Evolutionary conservation across 2,329 filamentous ascomycete species (phyloP), one percentile per base, ranked within the genome.

Genomic region (Tolypocladium endophyticum): DNA sequence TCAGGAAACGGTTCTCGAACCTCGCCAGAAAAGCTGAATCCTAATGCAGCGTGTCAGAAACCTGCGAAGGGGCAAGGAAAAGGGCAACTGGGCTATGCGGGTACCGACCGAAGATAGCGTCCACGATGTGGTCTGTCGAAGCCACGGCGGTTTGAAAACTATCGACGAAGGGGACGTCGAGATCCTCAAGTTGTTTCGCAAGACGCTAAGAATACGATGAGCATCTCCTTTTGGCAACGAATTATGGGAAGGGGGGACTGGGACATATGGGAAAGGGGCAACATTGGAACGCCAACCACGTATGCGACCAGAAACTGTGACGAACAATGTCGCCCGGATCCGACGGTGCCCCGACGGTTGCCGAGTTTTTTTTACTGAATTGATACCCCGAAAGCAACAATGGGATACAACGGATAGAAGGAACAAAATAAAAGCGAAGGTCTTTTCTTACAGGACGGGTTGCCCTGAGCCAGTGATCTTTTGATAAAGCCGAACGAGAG

Each of bases 21-120:
- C 64, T 94, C 87, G 8, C 92, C 93, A 1, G 87, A 87, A 76
- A 99, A 99, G 62, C 89, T 94, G 77, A 99, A 99, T 9, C 90
- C 88, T 88, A 41, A 23, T 2, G 28, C 16, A 14, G 16, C 12
- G 7, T n/a, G 56, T 63, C 35, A 62, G 58, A 9, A 25, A 18
- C 53, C n/a, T 33, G 55, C 58, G 39, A 18, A 55, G 9, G n/a
- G 47, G 6, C 43, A 45, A 45, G 43, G 16, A 25, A 45, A 45
- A 23, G 53, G 60, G 25, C 45, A 38, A 16, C 30, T 16, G 43
- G 16, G n/a, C 25, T 33, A 45, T 11, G 28, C 38, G 35, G 20
- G 74, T 23, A 11, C 76, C 54, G 72, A 88, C 90, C 92, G 70
- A 99, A 99, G 63, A 99, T 90, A 12, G 94, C 91, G 73, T 99